These are phyloP conservation scores for Erodium trifolium DNA, from an alignment of 441 rosid genomes.

Conservation along the genomic window DNA sequence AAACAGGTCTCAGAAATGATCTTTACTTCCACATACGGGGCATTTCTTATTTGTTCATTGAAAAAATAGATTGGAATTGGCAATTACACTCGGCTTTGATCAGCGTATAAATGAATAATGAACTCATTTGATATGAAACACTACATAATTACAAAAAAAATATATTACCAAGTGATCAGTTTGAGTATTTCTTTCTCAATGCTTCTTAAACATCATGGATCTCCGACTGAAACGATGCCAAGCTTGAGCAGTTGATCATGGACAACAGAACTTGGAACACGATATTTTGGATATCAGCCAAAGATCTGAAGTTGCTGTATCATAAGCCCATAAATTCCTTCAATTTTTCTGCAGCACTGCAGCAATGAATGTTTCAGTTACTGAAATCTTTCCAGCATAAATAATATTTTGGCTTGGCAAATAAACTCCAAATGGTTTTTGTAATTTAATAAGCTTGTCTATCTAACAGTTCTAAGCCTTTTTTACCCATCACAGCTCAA, in stretches of 20 bases:
- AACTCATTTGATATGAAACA: background rate
- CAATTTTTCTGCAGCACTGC: conserved; percentile 41
- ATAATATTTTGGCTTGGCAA: background rate
- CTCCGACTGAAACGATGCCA: background rate
- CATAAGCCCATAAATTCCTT: conserved; percentile 31
- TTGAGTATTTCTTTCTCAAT: background rate
- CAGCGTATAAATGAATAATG: background rate
- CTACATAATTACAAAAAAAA: background rate
- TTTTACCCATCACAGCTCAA: background rate
- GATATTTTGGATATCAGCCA: background rate
- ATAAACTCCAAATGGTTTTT: background rate
- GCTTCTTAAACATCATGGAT: background rate
- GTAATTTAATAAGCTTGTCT: background rate
- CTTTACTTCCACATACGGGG: no score
- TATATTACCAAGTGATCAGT: background rate
- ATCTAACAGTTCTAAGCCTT: background rate
- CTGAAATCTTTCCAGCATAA: background rate
- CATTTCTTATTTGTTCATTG: background rate
- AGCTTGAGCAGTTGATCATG: background rate
- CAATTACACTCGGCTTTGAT: background rate
- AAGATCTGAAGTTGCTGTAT: conserved; percentile 2
- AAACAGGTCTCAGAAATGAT: no score
- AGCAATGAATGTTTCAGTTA: conserved; percentile 7
- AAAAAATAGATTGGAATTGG: background rate
- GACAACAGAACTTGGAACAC: background rate